Percentiles rank a stretch among this genome's conserved stretches.
Conservation (phyloP, 345 rosid genomes). For the Arabidopsis thaliana region TAIR10.1 NC_003070.9:3571501-3572000, state of each 20-base stretch:
- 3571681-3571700: slow-evolving; percentile 22
- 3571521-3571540: background rate
- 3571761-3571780: slow-evolving; percentile 24
- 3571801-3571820: background rate
- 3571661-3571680: too few relatives aligned
- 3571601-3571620: background rate
- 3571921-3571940: slow-evolving; percentile 28
- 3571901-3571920: slow-evolving; percentile 11
- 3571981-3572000: background rate
- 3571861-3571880: background rate
- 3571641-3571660: background rate
- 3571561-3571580: background rate
- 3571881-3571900: background rate
- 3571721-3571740: slow-evolving; percentile 21
- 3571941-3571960: slow-evolving; percentile 14
- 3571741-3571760: background rate
- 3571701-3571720: slow-evolving; percentile 20
- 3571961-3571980: slow-evolving; percentile 1
- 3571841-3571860: background rate
- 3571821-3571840: background rate
- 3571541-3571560: background rate
- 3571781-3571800: slow-evolving; percentile 9
- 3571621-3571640: too few relatives aligned
- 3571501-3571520: background rate
- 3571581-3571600: background rate